Percentiles rank a stretch among this genome's conserved stretches.
Conservation (phyloP, 1,139 yeast species). For the Tardiomyces digboiensis region DNA sequence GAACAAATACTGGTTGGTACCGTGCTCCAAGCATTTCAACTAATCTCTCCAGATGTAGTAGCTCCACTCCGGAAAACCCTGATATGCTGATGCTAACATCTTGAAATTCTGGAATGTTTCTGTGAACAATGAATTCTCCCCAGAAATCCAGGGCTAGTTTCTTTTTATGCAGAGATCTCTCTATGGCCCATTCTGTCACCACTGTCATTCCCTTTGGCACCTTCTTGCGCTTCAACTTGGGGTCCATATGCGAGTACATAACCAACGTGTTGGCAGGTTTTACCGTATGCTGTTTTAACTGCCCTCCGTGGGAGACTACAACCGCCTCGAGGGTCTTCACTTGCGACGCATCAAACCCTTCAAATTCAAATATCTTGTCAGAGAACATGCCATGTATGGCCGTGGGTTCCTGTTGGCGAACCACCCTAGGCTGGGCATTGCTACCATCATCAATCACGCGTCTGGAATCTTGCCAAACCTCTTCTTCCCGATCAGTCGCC, state of each 20-base stretch:
- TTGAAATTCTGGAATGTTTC: conserved; percentile 25
- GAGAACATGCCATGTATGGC: conserved; percentile 5
- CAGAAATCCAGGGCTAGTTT: conserved; percentile 49
- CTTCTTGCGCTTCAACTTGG: neutral
- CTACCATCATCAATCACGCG: neutral
- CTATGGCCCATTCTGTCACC: conserved; percentile 76
- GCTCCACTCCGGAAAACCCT: conserved; percentile 80
- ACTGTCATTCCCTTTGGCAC: conserved; percentile 5
- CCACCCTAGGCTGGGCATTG: conserved; percentile 3
- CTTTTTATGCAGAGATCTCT: conserved; percentile 60
- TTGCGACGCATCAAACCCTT: conserved; percentile 14
- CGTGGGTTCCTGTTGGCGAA: neutral
- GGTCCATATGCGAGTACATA: conserved; percentile 4
- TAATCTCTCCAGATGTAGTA: conserved; percentile 62
- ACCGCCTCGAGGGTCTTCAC: conserved; percentile 10
- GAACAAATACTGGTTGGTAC: conserved; percentile 42
- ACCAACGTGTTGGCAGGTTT: conserved; percentile 28
- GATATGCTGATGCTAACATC: conserved; percentile 51
- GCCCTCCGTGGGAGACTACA: conserved; percentile 10
- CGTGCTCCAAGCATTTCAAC: conserved; percentile 37
- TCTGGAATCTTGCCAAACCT: neutral
- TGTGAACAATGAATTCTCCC: conserved; percentile 50
- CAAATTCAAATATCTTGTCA: conserved; percentile 6
- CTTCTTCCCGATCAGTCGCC: neutral
- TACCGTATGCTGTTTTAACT: conserved; percentile 20